Base-by-base conservation (phyloP, 176 grass and related monocot genomes). In the Urochloa ruziziensis region DNA sequence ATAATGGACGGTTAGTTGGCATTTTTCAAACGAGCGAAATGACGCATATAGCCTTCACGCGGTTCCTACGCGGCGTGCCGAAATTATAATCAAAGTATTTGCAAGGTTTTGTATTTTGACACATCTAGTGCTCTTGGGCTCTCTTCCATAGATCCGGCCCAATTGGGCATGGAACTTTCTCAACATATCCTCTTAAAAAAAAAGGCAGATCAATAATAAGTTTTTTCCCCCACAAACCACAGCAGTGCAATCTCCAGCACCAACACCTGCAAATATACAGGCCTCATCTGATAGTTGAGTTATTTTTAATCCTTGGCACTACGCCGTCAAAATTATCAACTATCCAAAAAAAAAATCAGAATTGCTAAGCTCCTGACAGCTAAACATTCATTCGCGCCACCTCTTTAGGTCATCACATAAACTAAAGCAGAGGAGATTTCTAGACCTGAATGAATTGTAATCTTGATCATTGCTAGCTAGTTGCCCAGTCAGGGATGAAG, bases 31-130 rank as follows among this genome's bases (percentile, higher is more conserved):
- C n/a, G 18, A 24, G 0, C 0, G 9, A 46, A 86, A 81, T 85
- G 89, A 89, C 84, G 64, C 1, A 57, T 86, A 28, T 85, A 25
- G 1, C 92, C 86, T 13, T 51, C 6, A 94, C 89, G 89, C 89
- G 86, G 86, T 89, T 77, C 33, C 30, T 30, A 91, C 92, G 86
- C 86, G 89, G 88, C 80, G 77, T 56, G 67, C 34, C 24, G 12
- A 48, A 6, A n/a, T 42, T 87, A 12, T 36, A 2, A n/a, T 61
- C 23, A 27, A 14, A 10, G 2, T 21, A 44, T 16, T n/a, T 32
- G 3, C 23, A 32, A 36, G 2, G 18, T 13, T 56, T 37, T 16
- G n/a, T 8, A 9, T 7, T 46, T 42, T 32, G 35, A 12, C 15
- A 30, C 4, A 57, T 44, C 7, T 21, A 0, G 4, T 42, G 34